Base-by-base conservation (phyloP, 441 rosid genomes). In the Aquilaria agallochum region DNA sequence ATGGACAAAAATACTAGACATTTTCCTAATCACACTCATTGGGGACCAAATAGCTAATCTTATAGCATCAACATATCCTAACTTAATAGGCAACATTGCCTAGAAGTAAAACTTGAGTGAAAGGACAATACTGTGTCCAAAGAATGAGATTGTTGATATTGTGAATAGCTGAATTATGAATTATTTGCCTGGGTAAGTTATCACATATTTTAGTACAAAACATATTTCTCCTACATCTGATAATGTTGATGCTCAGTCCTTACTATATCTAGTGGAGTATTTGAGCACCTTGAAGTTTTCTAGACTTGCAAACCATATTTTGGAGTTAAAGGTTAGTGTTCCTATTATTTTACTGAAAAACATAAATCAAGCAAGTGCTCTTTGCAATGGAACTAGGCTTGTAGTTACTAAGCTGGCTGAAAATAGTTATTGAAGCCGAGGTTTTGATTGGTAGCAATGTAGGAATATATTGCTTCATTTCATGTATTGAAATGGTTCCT, bases 331-430 rank as follows among this genome's bases (percentile, higher is more conserved):
- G n/a, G 30, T 49, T 2, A 56, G 53, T 2, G n/a, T 12, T 2
- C 53, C 49, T 0, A 7, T 64, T 0, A 70, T 70, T 47, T n/a
- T 70, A 1, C 7, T 70, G 3, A 34, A 69, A 31, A 70, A 70
- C 49, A 3, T 70, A 1, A 64, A 65, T 3, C 56, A 31, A n/a
- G 11, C 11, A 0, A 8, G 7, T 1, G 53, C 65, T 0, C 42
- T 70, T 2, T 70, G 69, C 11, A 63, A 63, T 44, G 64, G 68
- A 0, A 69, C 68, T 13, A 33, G 60, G 4, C 13, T 63, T 8
- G 11, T 30, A 2, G 31, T 63, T 1, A 64, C 55, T 0, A 49
- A 40, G 42, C 34, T 49, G 13, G 50, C 10, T 5, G 11, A 0
- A 5, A n/a, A 0, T 20, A 5, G 51, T 31, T 4, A 27, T 58